Base-by-base conservation (phyloP, 352 stramenopile genomes). In the Phytophthora megakarya region DNA sequence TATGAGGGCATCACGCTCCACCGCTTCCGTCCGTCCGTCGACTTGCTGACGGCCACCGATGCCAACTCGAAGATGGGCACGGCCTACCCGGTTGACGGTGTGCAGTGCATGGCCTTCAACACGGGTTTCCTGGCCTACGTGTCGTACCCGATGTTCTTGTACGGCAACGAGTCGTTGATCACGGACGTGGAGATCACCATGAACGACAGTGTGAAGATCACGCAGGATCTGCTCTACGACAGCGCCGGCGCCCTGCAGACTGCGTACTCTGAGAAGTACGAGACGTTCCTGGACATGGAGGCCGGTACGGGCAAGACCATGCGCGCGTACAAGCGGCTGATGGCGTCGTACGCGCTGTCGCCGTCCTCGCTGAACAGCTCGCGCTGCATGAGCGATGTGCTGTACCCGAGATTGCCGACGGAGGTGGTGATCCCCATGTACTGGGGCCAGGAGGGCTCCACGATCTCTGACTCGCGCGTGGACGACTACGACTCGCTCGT, bases 231-330 rank as follows among this genome's bases (percentile, higher is more conserved):
- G 15, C 43, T 92, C n/a, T 90, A 87, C 62, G 66, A 78, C 56
- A 70, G 58, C 40, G 51, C 58, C 26, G 70, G 61, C 7, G 67
- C 64, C 56, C 72, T 90, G 28, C 80, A 85, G 73, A 51, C 45
- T 48, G 53, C 67, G 40, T 89, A 88, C 73, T 71, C 72, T 21
- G 70, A 81, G 30, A 68, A 65, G 40, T 90, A 89, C 64, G 59
- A 72, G 51, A 90, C 81, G 21, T 78, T 70, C 37, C 38, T 90
- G 16, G 81, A 92, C 67, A 64, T 92, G 1, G 84, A 92, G 57
- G 67, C 81, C 15, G 78, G 74, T n/a, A 88, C 81, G 30, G 83
- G 83, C 46, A 86, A 86, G 72, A 80, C 81, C 30, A 88, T 92
- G 83, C 66, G 65, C 21, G 81, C 81, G 13, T 70, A 56, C 67